Base-by-base conservation (phyloP, 2,329 filamentous ascomycete species). In the Fonsecaea pedrosoi region DNA sequence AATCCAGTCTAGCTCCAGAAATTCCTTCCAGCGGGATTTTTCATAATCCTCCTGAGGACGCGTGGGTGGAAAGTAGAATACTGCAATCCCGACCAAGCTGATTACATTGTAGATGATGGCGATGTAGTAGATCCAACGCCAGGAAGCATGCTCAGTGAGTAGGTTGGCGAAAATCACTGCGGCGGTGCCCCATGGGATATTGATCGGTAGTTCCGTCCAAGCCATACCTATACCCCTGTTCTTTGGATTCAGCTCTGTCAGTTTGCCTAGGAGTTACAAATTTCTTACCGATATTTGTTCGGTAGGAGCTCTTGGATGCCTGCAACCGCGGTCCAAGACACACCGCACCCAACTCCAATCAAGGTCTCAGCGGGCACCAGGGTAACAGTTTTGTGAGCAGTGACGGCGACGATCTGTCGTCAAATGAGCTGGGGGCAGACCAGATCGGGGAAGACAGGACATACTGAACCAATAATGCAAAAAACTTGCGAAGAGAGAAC, bases 31-130 rank as follows among this genome's bases (percentile, higher is more conserved):
- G 73, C 56, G 73, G 42, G 30, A 78, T 73, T 65, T 65, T 32
- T 54, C 64, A 9, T 7, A 10, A 35, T 61, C 62, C 66, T 83
- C 79, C 12, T 82, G 79, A 77, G 73, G 80, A 78, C n/a, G 76
- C 72, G 72, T 79, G 84, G 83, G 82, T 32, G 82, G 83, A 68
- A 80, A 79, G 74, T 84, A 85, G 62, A 82, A 79, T 67, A 82
- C 76, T 42, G 75, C 75, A 67, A 80, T 83, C 6, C 82, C 75
- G 13, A 53, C 13, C 4, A 40, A 12, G 62, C 38, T 48, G 32
- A 66, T 3, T 2, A 30, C 58, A n/a, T n/a, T 32, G 48, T 21
- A 59, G 54, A 62, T 62, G 3, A 66, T 18, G 7, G 40, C 40
- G 5, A 68, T 54, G 32, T 66, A 85, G 72, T 82, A 86, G 60